Evolutionary conservation across 305 asterid species (phyloP), one percentile per base, ranked within the genome.

Genomic region (Fraxinus latifolia): DNA sequence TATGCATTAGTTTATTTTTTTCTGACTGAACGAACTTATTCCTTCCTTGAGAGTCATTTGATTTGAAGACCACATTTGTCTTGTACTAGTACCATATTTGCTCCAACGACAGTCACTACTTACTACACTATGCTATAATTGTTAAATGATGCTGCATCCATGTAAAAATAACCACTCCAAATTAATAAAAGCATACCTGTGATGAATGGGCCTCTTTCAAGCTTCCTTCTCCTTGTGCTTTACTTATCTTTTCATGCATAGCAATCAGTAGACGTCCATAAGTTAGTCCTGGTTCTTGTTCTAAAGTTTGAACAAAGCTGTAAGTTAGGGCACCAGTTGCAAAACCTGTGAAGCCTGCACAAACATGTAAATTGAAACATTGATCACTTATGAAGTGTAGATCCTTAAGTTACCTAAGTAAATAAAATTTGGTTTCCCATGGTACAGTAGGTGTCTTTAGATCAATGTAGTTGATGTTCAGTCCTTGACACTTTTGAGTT

Each of bases 261-360:
- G 70, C 27, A 55, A 82, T 77, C 33, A 94, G 90, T 70, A 90
- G 87, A 79, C 79, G 84, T 23, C 94, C 97, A 31, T 94, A 94
- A 27, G 91, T 90, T 84, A 90, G 23, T 78, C 84, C 78, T 39
- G 90, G 90, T 75, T 89, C 89, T 83, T 88, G 87, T 85, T 84
- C 87, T 86, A 94, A 29, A 31, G 90, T 82, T 86, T 83, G 86
- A 82, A 90, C 89, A 83, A 94, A 89, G 91, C 91, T 87, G 79
- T 87, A 91, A 84, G 98, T 94, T 74, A 93, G 83, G 31, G 93
- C 97, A 33, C 97, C 97, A 6, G 79, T 83, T 23, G 93, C 76
- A 4, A 65, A 76, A 75, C 97, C 97, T 17, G 95, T 87, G 88
- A 91, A 81, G 91, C 92, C 98, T 94, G 88, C 73, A 84, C 77